phyloP scores from a whole-genome alignment of 371 early-diverging fungal species.

The Choanephora cucurbitarum region DNA sequence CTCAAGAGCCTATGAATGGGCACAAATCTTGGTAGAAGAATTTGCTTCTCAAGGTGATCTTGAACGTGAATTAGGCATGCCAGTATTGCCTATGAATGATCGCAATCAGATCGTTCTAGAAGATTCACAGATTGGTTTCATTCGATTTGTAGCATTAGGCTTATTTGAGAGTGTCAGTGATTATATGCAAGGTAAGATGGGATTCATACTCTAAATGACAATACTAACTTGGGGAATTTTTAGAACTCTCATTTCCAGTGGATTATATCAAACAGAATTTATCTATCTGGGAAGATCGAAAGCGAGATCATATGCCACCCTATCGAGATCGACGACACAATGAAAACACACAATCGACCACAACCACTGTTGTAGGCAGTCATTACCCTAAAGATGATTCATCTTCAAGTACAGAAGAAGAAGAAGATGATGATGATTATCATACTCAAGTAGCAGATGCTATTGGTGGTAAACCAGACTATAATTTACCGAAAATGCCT shows the following conservation, averaged over 20 bases:
- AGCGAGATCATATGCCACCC: slow-evolving; percentile 25
- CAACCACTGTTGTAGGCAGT: neutral
- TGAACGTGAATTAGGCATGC: slow-evolving; percentile 61
- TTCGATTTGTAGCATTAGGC: slow-evolving; percentile 65
- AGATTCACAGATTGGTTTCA: slow-evolving; percentile 70
- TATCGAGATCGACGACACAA: slow-evolving; percentile 6
- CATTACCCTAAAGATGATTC: neutral
- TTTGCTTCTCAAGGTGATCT: slow-evolving; percentile 63
- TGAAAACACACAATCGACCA: slow-evolving; percentile 9
- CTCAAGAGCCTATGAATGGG: slow-evolving; percentile 54
- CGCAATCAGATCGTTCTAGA: slow-evolving; percentile 50
- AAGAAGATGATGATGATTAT: slow-evolving; percentile 19
- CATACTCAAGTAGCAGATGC: slow-evolving; percentile 18
- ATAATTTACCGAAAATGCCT: slow-evolving; percentile 32
- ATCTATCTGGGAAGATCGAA: slow-evolving; percentile 41
- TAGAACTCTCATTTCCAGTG: slow-evolving; percentile 32
- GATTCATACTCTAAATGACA: too few relatives aligned
- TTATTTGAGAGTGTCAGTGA: slow-evolving; percentile 56
- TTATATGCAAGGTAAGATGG: slow-evolving; percentile 40
- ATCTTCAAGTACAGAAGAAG: slow-evolving; percentile 4
- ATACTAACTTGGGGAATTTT: slow-evolving; percentile 36
- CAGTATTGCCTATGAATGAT: slow-evolving; percentile 56
- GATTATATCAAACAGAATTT: slow-evolving; percentile 42
- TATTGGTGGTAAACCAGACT: slow-evolving; percentile 8
- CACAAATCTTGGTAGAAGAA: slow-evolving; percentile 58